Conservation (phyloP, 1,284 basidiomycete genomes). For the Hypsizygus ulmarius region DNA sequence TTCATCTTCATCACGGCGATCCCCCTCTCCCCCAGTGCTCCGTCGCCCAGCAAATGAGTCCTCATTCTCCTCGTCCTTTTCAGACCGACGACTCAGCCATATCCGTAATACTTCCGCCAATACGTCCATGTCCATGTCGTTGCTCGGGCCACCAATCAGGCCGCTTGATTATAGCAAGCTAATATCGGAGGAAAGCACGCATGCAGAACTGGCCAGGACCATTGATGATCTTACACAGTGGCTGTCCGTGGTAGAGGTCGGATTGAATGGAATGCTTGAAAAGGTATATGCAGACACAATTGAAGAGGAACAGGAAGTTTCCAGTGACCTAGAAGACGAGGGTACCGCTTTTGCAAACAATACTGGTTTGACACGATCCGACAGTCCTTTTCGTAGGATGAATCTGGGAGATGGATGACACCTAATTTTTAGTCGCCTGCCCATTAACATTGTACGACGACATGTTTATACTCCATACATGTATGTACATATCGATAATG, state of each 20-base stretch:
- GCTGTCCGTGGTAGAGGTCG: conserved; percentile 75
- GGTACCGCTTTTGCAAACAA: neutral
- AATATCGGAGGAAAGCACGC: conserved; percentile 61
- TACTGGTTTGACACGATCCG: conserved; percentile 8
- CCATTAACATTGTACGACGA: too few species aligned
- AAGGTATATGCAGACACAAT: conserved; percentile 42
- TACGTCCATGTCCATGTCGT: conserved; percentile 5
- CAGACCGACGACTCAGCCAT: conserved; percentile 7
- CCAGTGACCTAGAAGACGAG: conserved; percentile 19
- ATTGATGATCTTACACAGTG: conserved; percentile 81
- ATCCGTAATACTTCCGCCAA: conserved; percentile 16
- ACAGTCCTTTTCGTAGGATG: conserved; percentile 1
- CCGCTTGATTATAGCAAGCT: conserved; percentile 71
- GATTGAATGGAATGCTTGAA: conserved; percentile 66
- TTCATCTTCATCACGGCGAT: conserved; percentile 41
- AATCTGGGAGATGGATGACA: conserved; percentile 11
- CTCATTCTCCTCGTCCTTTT: conserved; percentile 20
- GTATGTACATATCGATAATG: conserved; percentile 1
- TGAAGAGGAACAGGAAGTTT: conserved; percentile 55
- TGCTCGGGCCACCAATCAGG: conserved; percentile 39
- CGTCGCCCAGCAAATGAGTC: conserved; percentile 17
- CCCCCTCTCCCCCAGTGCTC: conserved; percentile 33
- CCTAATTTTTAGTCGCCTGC: neutral
- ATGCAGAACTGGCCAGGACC: conserved; percentile 69
- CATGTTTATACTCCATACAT: neutral